Evolutionary conservation across 148 eudicot species (phyloP).

Genomic region (Chenopodium album): DNA sequence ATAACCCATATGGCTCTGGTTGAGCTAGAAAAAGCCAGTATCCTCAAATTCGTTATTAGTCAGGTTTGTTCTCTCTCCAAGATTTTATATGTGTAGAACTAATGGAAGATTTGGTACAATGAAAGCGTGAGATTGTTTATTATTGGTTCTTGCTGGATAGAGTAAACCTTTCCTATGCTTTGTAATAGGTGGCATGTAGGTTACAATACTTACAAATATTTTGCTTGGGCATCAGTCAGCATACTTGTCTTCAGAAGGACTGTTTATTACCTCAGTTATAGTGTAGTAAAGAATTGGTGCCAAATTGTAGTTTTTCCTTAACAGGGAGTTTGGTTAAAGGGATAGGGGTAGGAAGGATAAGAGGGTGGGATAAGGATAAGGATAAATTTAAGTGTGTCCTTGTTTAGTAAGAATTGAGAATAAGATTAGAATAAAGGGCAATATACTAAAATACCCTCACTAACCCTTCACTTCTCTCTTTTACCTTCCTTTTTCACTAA

Average conservation of each 20-base stretch:
- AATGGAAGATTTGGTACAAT: not conserved
- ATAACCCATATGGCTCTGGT: slow-evolving; percentile 95
- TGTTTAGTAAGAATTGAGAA: too few species aligned
- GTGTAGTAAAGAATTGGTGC: not conserved
- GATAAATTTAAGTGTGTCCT: too few species aligned
- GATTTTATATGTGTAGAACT: not conserved
- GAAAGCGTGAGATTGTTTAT: not conserved
- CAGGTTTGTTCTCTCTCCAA: slow-evolving; percentile 49
- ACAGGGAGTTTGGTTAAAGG: too few species aligned
- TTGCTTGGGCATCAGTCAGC: not conserved
- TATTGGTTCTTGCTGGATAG: not conserved
- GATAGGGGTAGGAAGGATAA: too few species aligned
- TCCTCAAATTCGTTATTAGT: slow-evolving; percentile 88
- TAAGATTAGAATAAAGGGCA: too few species aligned
- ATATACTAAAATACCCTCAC: too few species aligned
- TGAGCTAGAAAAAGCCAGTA: slow-evolving; percentile 76
- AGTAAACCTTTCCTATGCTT: not conserved
- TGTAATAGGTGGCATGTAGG: not conserved
- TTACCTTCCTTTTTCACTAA: too few species aligned
- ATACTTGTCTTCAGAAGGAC: not conserved
- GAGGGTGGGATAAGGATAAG: too few species aligned
- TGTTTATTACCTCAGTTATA: not conserved
- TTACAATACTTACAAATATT: not conserved
- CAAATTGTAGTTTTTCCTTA: too few species aligned
- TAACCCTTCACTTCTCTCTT: too few species aligned